phyloP scores from a whole-genome alignment of 1,284 basidiomycete species.

The Cryptococcus sp. region DNA sequence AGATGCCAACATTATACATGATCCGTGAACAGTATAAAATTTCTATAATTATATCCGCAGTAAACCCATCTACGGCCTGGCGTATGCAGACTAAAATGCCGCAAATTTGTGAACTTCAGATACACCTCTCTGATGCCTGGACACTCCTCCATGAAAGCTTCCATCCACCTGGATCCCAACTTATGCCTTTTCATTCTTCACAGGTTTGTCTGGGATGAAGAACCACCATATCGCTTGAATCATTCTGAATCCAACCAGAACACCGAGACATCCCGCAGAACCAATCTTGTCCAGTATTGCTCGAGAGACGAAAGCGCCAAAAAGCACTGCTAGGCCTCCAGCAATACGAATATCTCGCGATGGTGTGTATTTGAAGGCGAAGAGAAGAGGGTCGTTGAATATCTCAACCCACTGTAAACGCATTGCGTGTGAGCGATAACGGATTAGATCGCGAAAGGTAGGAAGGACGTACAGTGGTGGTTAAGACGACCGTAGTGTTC shows the following conservation, averaged over 20 bases:
- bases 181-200: slow-evolving; percentile 20
- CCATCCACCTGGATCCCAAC: too few relatives aligned
- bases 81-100: too few relatives aligned
- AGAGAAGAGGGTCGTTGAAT: slow-evolving; percentile 73
- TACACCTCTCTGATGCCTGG: too few relatives aligned
- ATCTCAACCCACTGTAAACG: slow-evolving; percentile 71
- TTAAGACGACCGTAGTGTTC: slow-evolving; percentile 60
- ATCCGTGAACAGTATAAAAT: too few relatives aligned
- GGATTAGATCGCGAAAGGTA: neutral
- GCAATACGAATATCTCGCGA: slow-evolving; percentile 72
- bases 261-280: slow-evolving; percentile 66
- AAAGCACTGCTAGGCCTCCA: slow-evolving; percentile 66
- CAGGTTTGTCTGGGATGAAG: slow-evolving; percentile 57
- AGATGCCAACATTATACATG: too few relatives aligned
- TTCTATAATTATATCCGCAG: too few relatives aligned
- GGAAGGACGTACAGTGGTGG: slow-evolving; percentile 59
- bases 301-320: slow-evolving; percentile 73
- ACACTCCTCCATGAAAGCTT: too few relatives aligned
- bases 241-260: slow-evolving; percentile 67
- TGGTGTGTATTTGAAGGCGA: slow-evolving; percentile 57
- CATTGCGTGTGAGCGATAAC: too few relatives aligned
- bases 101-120: too few relatives aligned
- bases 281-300: slow-evolving; percentile 54
- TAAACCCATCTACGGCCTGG: too few relatives aligned
- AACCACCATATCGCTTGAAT: slow-evolving; percentile 69